Base-by-base conservation (phyloP, 2,329 filamentous ascomycete genomes). In the Alternaria tenuissima region DNA sequence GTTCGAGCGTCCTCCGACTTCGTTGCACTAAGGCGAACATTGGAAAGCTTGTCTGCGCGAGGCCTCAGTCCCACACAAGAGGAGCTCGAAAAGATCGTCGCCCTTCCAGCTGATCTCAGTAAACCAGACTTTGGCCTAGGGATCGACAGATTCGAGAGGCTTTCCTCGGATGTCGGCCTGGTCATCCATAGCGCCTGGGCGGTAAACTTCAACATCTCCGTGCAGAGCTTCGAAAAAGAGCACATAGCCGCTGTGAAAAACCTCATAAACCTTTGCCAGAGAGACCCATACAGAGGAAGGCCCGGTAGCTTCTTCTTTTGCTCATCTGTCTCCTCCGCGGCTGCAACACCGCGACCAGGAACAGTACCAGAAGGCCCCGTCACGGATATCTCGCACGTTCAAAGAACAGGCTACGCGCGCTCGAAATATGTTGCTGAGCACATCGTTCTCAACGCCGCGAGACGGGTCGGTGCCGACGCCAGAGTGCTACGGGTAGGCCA, bases 131-230 rank as follows among this genome's bases (percentile, higher is more conserved):
- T 85, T 14, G 83, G 83, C 11, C 73, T 85, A 3, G 55, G 66
- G 54, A 48, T 11, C 44, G 52, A 7, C 58, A 75, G 52, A 9
- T 36, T 70, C 5, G 46, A 60, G 2, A 47, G 62, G 3, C 54
- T 76, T 7, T 4, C 56, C 47, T 0, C 67, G 49, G 1, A 67
- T 86, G 1, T 80, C 80, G 0, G 1, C 22, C 69, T 72, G 12
- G 78, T 85, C 20, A 82, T 87, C 26, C 84, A 87, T 74, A 79
- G 79, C 61, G 83, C 84, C 0, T 86, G 85, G 85, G 76, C 83
- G 1, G 85, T 87, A 28, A 87, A 87, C 69, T 87, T 87, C 77
- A 86, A 85, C 69, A 79, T 86, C 64, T 76, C 77, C 0, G 77
- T 87, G 1, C 74, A 77, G 2, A 83, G 79, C 53, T 87, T 87